Conservation (phyloP, 495 filamentous ascomycete species). For the Xanthoparmelia taractica region DNA sequence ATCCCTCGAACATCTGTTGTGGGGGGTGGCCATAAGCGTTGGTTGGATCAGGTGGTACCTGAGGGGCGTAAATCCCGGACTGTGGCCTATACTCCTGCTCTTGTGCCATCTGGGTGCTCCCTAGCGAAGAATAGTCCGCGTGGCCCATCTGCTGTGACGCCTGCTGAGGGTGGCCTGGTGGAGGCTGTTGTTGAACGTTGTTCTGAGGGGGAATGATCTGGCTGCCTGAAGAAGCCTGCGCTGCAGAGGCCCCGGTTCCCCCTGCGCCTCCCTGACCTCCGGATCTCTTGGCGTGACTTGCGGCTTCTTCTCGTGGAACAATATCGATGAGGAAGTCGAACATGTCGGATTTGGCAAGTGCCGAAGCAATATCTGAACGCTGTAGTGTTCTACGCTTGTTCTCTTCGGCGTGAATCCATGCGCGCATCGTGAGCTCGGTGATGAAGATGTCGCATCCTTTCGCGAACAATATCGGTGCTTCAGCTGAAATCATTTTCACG, state of each 20-base stretch:
- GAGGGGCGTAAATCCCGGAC: constrained; percentile 67
- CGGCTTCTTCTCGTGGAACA: constrained; percentile 88
- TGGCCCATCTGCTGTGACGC: constrained; percentile 57
- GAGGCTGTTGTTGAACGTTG: constrained; percentile 37
- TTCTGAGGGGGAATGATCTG: constrained; percentile 58
- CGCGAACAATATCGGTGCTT: constrained; percentile 94
- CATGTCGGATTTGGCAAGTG: constrained; percentile 96
- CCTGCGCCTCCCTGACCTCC: constrained; percentile 44
- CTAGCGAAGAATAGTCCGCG: constrained; percentile 54
- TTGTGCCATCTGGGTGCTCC: constrained; percentile 52
- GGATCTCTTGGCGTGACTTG: constrained; percentile 70
- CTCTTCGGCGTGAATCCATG: constrained; percentile 99
- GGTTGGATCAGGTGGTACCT: constrained; percentile 63
- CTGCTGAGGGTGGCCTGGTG: constrained; percentile 25
- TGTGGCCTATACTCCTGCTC: constrained; percentile 75
- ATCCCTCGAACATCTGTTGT: constrained; percentile 76
- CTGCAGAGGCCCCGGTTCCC: constrained; percentile 42
- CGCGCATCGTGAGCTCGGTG: constrained; percentile 96
- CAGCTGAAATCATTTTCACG: constrained; percentile 99
- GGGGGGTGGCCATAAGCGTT: constrained; percentile 66
- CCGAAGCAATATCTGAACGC: constrained; percentile 90
- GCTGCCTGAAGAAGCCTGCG: constrained; percentile 41
- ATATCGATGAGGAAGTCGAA: constrained; percentile 99
- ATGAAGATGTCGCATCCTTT: constrained; percentile 99
- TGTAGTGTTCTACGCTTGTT: constrained; percentile 96